Conservation (phyloP, 106 monocot species). For the Dioscorea alata region DNA sequence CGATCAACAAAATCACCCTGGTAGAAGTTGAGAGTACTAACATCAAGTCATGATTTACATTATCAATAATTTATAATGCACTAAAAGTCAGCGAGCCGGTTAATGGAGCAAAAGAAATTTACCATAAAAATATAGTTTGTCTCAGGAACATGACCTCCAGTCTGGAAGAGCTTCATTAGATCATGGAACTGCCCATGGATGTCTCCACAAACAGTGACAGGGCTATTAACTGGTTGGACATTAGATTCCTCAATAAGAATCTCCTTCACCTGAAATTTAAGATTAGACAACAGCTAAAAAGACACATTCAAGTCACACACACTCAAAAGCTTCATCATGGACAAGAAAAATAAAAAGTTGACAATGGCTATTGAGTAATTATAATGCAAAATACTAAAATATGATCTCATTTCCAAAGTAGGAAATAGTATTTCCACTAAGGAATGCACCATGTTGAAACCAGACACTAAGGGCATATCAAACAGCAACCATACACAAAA, state of each 20-base stretch:
- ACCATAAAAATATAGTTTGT: conserved; percentile 88
- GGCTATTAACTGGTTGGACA: conserved; percentile 77
- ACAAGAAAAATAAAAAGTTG: no score
- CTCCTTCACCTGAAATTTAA: conserved; percentile 38
- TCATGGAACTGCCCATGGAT: conserved; percentile 83
- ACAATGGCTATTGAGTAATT: no score
- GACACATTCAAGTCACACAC: not conserved
- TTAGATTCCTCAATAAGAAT: conserved; percentile 79
- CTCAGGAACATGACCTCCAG: conserved; percentile 75
- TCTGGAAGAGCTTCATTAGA: conserved; percentile 77
- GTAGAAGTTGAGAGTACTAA: conserved; percentile 2
- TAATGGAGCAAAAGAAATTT: not conserved
- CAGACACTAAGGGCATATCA: no score
- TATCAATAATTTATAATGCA: conserved; percentile 4
- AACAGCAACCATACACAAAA: no score
- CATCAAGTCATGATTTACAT: not conserved
- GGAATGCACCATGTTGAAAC: no score
- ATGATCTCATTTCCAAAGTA: no score
- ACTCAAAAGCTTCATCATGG: no score
- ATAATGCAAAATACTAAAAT: no score
- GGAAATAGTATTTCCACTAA: no score
- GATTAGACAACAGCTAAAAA: not conserved
- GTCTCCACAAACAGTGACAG: conserved; percentile 77
- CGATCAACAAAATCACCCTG: conserved; percentile 92
- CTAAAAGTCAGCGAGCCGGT: not conserved